A percentile compares a stretch with the other conserved stretches of the same genome.
Evolutionary conservation across 805 yeast genomes (phyloP).

Genomic region (Candida wancherniae): DNA sequence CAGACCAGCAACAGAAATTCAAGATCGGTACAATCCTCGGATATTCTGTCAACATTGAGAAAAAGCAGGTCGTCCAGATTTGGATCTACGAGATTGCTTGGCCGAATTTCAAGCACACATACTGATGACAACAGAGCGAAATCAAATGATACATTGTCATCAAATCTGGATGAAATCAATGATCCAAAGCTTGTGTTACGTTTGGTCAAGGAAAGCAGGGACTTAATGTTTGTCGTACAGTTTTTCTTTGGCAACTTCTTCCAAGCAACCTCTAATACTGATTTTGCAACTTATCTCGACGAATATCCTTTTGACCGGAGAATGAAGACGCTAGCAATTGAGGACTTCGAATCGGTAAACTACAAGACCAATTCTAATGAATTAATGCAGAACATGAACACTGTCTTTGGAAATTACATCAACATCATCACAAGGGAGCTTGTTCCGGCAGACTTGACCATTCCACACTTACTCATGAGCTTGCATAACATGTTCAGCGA

Average conservation of each 20-base stretch:
- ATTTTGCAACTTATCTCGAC: slow-evolving; percentile 27
- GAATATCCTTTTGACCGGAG: slow-evolving; percentile 28
- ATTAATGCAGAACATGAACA: slow-evolving; percentile 40
- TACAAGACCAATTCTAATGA: slow-evolving; percentile 44
- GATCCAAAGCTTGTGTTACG: slow-evolving; percentile 33
- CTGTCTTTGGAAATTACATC: slow-evolving; percentile 42
- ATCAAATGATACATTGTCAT: slow-evolving; percentile 2
- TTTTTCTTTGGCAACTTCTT: slow-evolving; percentile 38
- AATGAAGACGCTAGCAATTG: slow-evolving; percentile 23
- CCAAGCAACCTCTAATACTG: slow-evolving; percentile 31
- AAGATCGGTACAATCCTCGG: slow-evolving; percentile 8
- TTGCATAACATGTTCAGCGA: slow-evolving; percentile 26
- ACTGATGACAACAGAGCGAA: slow-evolving; percentile 9
- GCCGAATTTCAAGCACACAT: slow-evolving; percentile 7
- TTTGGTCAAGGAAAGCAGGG: slow-evolving; percentile 31
- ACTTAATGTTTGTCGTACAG: slow-evolving; percentile 34
- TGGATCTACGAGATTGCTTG: slow-evolving; percentile 16
- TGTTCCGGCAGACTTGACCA: slow-evolving; percentile 32
- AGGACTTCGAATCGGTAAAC: slow-evolving; percentile 29
- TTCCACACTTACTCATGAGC: slow-evolving; percentile 30
- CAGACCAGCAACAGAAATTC: slow-evolving; percentile 6
- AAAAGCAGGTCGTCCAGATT: slow-evolving; percentile 14
- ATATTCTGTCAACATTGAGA: slow-evolving; percentile 8
- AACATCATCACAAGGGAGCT: slow-evolving; percentile 31
- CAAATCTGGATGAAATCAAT: slow-evolving; percentile 21